phyloP scores from a whole-genome alignment of 306 rosid genomes.

The Lotus japonicus region DNA sequence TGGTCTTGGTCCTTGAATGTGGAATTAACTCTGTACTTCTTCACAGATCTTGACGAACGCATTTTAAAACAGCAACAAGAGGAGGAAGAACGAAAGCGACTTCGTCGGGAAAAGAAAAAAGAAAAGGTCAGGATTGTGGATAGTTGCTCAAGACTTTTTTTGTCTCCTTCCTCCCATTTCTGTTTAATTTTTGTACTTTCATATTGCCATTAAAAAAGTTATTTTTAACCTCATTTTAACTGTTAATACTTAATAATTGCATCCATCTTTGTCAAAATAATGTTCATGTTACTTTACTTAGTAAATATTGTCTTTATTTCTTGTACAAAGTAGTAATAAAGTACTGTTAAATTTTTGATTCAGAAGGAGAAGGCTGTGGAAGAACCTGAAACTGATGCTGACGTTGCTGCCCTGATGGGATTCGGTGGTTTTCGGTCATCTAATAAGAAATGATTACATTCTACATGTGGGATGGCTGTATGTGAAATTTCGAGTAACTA shows the following conservation, averaged over 20 bases:
- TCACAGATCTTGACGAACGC: constrained; percentile 85
- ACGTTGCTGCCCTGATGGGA: constrained; percentile 96
- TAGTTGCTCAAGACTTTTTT: not conserved
- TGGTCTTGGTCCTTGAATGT: not conserved
- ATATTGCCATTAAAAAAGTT: not conserved
- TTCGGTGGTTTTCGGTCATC: constrained; percentile 89
- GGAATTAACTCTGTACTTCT: not conserved
- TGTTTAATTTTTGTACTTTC: not conserved
- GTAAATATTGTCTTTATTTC: not conserved
- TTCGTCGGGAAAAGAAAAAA: constrained; percentile 87
- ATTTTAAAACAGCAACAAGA: constrained; percentile 91
- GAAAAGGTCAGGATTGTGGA: constrained; percentile 58
- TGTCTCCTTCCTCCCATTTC: not conserved
- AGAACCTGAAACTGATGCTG: constrained; percentile 85
- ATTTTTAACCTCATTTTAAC: not conserved
- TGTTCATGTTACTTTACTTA: not conserved
- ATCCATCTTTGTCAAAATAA: not conserved
- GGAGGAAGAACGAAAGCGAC: constrained; percentile 90
- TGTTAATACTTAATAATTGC: not conserved
- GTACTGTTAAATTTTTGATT: constrained; percentile 15
- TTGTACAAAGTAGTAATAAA: not conserved
- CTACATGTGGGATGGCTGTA: constrained; percentile 6
- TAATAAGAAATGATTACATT: constrained; percentile 56
- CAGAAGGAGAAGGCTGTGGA: constrained; percentile 79
- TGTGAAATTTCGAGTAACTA: constrained; percentile 1